A percentile compares a stretch with the other conserved stretches of the same genome.
phyloP scores from a whole-genome alignment of 108 stramenopile genomes.

The Nitzschia inconspicua region DNA sequence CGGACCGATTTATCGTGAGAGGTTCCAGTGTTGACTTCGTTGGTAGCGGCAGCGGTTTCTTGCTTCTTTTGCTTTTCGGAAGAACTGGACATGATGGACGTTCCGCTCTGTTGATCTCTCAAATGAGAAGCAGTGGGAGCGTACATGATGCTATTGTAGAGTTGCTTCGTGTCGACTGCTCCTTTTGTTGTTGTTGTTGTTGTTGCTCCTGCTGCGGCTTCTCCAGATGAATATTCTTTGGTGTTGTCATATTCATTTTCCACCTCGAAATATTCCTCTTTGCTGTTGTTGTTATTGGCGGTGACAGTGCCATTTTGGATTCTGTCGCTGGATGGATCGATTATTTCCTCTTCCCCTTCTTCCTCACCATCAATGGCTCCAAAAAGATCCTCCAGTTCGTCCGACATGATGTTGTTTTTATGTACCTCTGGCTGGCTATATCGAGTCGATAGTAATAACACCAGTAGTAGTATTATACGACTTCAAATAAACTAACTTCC shows the following conservation, averaged over 20 bases:
- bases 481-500: no score
- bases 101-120: conserved; percentile 7
- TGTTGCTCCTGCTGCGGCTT: no score
- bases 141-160: conserved; percentile 34
- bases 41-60: conserved; percentile 27
- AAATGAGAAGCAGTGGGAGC: conserved; percentile 23
- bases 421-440: no score
- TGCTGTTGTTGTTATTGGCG: background rate
- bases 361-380: conserved; percentile 80
- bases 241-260: conserved; percentile 6
- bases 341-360: background rate
- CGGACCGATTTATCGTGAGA: conserved; percentile 85
- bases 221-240: no score
- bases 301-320: conserved; percentile 15
- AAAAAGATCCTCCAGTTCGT: conserved; percentile 78
- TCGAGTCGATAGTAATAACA: background rate
- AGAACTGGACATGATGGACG: background rate
- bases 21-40: conserved; percentile 76
- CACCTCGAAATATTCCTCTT: background rate
- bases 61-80: conserved; percentile 15
- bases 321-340: background rate
- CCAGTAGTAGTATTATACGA: no score
- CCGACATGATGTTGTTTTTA: conserved; percentile 43
- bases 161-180: conserved; percentile 15
- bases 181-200: background rate